phyloP scores from a whole-genome alignment of 805 yeast genomes.

The Saccharomycopsis javanensis region DNA sequence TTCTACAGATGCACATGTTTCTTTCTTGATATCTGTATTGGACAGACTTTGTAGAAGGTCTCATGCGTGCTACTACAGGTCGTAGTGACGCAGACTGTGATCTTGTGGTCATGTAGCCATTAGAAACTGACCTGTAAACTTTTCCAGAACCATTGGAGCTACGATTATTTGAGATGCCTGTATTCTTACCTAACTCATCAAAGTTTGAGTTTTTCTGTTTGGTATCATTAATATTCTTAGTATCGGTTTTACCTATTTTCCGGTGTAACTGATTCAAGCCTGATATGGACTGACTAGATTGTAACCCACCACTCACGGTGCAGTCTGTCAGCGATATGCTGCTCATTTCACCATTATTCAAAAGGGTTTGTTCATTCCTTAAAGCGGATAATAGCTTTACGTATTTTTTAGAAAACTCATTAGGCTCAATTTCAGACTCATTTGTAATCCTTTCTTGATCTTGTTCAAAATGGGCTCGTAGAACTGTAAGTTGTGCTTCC shows the following conservation, averaged over 20 bases:
- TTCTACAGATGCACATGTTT: slow-evolving; percentile 44
- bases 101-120: slow-evolving; percentile 35
- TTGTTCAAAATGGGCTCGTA: slow-evolving; percentile 29
- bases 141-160: background rate
- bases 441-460: background rate
- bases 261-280: too few species aligned
- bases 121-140: slow-evolving; percentile 14
- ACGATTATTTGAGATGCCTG: background rate
- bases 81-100: slow-evolving; percentile 35
- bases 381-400: slow-evolving; percentile 23
- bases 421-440: slow-evolving; percentile 31
- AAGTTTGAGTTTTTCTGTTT: background rate
- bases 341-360: background rate
- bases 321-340: background rate
- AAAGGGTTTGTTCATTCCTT: background rate
- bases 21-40: slow-evolving; percentile 26
- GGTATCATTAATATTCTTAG: too few species aligned
- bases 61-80: slow-evolving; percentile 19
- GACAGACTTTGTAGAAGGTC: slow-evolving; percentile 22
- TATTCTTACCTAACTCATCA: too few species aligned
- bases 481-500: slow-evolving; percentile 45
- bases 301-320: too few species aligned
- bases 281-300: too few species aligned
- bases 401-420: slow-evolving; percentile 37
- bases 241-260: too few species aligned